Evolutionary conservation across 208 protist species (phyloP).

Genomic region (Willaertia magna): DNA sequence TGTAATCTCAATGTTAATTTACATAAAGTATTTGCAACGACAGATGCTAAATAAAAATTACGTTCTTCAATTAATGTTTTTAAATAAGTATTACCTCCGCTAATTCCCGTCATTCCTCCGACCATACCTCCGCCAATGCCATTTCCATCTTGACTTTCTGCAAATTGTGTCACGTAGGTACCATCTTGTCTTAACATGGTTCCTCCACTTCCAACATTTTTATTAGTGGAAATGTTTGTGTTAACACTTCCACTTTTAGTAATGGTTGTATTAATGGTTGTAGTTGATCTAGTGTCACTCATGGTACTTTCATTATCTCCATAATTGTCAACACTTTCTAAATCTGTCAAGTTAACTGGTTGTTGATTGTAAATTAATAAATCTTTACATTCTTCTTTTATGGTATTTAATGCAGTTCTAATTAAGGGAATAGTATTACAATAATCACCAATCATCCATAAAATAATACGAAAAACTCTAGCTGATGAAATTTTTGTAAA

Average conservation of each 20-base stretch:
- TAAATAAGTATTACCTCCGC: background rate
- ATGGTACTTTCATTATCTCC: background rate
- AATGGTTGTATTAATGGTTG: background rate
- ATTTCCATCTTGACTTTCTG: background rate
- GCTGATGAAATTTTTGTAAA: background rate
- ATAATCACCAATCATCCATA: slow-evolving; percentile 87
- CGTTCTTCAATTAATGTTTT: slow-evolving; percentile 45
- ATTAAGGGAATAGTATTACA: slow-evolving; percentile 47
- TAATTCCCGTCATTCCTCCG: background rate
- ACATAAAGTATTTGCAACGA: slow-evolving; percentile 63
- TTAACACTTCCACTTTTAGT: background rate
- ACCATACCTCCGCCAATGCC: background rate
- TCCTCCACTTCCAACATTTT: background rate
- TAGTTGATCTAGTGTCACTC: background rate
- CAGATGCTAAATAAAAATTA: slow-evolving; percentile 80
- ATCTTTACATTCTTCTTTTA: slow-evolving; percentile 33
- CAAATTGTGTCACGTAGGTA: background rate
- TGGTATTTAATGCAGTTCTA: slow-evolving; percentile 19
- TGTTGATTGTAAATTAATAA: too few species aligned
- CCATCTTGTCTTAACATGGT: background rate
- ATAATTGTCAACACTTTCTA: background rate
- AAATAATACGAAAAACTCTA: slow-evolving; percentile 50
- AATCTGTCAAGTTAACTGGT: background rate
- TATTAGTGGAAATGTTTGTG: background rate
- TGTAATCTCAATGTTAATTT: slow-evolving; percentile 79